A percentile compares a stretch with the other conserved stretches of the same genome.
phyloP scores from a whole-genome alignment of 2,329 filamentous ascomycete species.

The Penicillium sclerotiorum region DNA sequence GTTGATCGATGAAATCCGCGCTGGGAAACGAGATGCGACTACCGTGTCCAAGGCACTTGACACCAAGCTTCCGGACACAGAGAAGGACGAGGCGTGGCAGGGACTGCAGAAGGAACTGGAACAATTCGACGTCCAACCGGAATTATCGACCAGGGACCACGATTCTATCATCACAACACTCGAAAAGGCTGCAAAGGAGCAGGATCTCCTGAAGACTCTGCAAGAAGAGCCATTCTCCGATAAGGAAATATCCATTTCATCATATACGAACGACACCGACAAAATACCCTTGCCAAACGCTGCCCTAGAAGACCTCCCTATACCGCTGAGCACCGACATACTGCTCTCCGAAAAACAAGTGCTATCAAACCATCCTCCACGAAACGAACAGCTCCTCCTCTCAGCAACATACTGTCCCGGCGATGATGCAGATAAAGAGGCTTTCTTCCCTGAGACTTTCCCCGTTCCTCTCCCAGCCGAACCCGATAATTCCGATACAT shows the following conservation, averaged over 20 bases:
- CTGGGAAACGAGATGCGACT: slow-evolving; percentile 3
- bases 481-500: not conserved
- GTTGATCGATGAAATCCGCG: slow-evolving; percentile 12
- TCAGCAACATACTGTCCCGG: slow-evolving; percentile 7
- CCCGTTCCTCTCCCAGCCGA: slow-evolving; percentile 9
- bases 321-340: not conserved
- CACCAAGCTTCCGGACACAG: not conserved
- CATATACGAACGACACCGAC: not conserved
- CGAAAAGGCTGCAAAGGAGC: slow-evolving; percentile 5
- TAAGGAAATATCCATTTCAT: not conserved
- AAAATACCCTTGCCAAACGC: no score
- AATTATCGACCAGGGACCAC: slow-evolving; percentile 12
- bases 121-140: slow-evolving; percentile 10
- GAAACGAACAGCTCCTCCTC: no score
- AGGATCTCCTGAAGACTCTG: slow-evolving; percentile 7
- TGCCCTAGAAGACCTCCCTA: no score
- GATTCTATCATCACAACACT: slow-evolving; percentile 16
- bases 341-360: slow-evolving; percentile 5
- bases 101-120: slow-evolving; percentile 12
- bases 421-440: slow-evolving; percentile 12
- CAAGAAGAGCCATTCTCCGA: no score
- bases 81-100: slow-evolving; percentile 12
- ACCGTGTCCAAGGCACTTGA: slow-evolving; percentile 9
- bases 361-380: no score
- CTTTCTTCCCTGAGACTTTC: slow-evolving; percentile 4